phyloP scores from a whole-genome alignment of 2,329 filamentous ascomycete genomes.

The Verticillium albo-atrum region DNA sequence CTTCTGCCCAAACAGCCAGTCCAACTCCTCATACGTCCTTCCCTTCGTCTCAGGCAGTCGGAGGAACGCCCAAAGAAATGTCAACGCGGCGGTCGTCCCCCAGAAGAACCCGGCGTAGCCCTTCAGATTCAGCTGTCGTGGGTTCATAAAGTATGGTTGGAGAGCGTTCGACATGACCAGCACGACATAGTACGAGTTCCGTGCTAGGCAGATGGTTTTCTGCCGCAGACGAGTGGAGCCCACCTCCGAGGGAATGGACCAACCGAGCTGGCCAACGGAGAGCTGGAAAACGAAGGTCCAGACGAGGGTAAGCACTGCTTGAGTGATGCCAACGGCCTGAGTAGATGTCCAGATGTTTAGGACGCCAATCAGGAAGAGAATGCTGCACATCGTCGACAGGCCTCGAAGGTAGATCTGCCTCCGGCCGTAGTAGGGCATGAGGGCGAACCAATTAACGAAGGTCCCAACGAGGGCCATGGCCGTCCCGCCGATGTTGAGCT shows the following conservation, averaged over 20 bases:
- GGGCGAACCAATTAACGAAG: slow-evolving; percentile 32
- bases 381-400: slow-evolving; percentile 28
- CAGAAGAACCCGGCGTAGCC: slow-evolving; percentile 33
- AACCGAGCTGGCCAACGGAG: slow-evolving; percentile 28
- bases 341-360: slow-evolving; percentile 31
- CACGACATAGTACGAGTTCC: slow-evolving; percentile 21
- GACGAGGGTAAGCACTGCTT: slow-evolving; percentile 20
- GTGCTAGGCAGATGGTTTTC: slow-evolving; percentile 24
- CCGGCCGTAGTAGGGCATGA: slow-evolving; percentile 33
- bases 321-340: slow-evolving; percentile 26
- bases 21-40: slow-evolving; percentile 21
- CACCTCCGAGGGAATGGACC: slow-evolving; percentile 26
- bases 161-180: slow-evolving; percentile 16
- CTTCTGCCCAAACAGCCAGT: slow-evolving; percentile 21
- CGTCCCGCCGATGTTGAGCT: slow-evolving; percentile 24
- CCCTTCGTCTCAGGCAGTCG: slow-evolving; percentile 32
- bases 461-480: slow-evolving; percentile 34
- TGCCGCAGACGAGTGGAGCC: slow-evolving; percentile 26
- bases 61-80: slow-evolving; percentile 39
- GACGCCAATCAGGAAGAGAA: slow-evolving; percentile 31
- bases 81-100: slow-evolving; percentile 29
- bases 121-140: slow-evolving; percentile 22
- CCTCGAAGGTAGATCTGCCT: slow-evolving; percentile 35
- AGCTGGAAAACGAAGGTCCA: slow-evolving; percentile 23
- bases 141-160: slow-evolving; percentile 14